Conservation (phyloP, 257 asterid species). For the Solanum tarapatanum region DNA sequence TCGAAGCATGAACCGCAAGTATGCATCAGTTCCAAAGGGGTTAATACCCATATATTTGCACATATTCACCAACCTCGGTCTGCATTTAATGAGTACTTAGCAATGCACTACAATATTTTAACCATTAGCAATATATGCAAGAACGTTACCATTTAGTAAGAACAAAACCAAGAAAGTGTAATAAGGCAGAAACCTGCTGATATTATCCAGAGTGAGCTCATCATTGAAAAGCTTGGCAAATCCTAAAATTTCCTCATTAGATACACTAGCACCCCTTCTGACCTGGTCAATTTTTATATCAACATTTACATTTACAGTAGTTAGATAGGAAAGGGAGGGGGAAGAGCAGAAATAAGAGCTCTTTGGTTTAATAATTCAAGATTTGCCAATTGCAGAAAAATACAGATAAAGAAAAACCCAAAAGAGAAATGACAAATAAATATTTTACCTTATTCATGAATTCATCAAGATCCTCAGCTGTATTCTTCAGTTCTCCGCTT, state of each 20-base stretch:
- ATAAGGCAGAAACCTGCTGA: constrained; percentile 54
- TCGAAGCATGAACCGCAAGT: constrained; percentile 76
- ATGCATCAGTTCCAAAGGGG: constrained; percentile 80
- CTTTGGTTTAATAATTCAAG: background rate
- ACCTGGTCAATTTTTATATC: constrained; percentile 26
- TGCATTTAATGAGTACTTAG: constrained; percentile 8
- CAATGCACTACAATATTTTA: background rate
- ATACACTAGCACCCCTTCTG: constrained; percentile 71
- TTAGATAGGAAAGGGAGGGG: background rate
- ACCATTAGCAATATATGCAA: background rate
- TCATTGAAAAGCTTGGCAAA: constrained; percentile 93
- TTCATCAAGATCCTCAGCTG: constrained; percentile 94
- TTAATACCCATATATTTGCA: constrained; percentile 51
- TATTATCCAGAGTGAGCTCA: constrained; percentile 87
- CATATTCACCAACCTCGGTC: constrained; percentile 89
- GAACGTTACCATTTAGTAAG: constrained; percentile 5
- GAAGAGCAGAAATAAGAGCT: background rate
- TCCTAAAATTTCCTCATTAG: constrained; percentile 81
- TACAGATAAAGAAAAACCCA: background rate
- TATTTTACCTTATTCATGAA: constrained; percentile 50
- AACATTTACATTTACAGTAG: background rate
- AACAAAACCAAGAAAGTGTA: background rate
- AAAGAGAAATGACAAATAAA: background rate
- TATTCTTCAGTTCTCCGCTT: constrained; percentile 66
- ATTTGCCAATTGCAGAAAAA: background rate